Evolutionary conservation across 352 stramenopile genomes (phyloP), one percentile per base, ranked within the genome.

Genomic region (Phytophthora melonis): DNA sequence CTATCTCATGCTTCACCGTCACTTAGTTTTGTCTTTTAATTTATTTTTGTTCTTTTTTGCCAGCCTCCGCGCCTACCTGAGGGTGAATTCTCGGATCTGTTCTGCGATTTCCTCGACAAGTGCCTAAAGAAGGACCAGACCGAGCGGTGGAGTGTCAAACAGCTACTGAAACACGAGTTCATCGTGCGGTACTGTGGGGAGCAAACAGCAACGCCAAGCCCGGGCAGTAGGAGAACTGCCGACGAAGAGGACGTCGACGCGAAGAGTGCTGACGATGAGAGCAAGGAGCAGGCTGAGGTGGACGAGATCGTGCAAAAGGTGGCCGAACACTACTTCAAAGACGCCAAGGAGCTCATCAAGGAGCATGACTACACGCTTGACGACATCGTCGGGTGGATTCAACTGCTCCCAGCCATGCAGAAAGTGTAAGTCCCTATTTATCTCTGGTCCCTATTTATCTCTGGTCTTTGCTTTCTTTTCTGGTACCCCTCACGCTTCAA

Each of bases 281-380:
- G 80, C 58, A 92, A 93, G 72, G 83, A 90, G 57, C 84, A 92
- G 66, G 59, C 88, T 2, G 86, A 94, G 56, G 75, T 94, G 49
- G 85, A 93, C 67, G 83, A 93, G 47, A 93, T 94, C 63, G 83
- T 96, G 50, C 76, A 87, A 34, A 94, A 92, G 60, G 85, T 93
- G 58, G 71, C 81, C 43, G 82, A 92, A 39, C 91, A 93, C 66
- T 94, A 93, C 75, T 80, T 91, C 61, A 94, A 94, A 66, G 83
- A 91, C 41, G 86, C 86, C 11, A 90, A 90, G 55, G 88, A 95
- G 47, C 81, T 90, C 16, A 81, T 95, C 45, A 71, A 80, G n/a
- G 84, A 93, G 23, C 84, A 91, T 32, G 72, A 45, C 13, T 93
- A 94, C 77, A 82, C 81, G 11, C 77, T 93, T n/a, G 69, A 93